These are phyloP conservation scores for Cladorrhinum samala DNA, from an alignment of 495 filamentous ascomycete genomes.

Conservation along the genomic window DNA sequence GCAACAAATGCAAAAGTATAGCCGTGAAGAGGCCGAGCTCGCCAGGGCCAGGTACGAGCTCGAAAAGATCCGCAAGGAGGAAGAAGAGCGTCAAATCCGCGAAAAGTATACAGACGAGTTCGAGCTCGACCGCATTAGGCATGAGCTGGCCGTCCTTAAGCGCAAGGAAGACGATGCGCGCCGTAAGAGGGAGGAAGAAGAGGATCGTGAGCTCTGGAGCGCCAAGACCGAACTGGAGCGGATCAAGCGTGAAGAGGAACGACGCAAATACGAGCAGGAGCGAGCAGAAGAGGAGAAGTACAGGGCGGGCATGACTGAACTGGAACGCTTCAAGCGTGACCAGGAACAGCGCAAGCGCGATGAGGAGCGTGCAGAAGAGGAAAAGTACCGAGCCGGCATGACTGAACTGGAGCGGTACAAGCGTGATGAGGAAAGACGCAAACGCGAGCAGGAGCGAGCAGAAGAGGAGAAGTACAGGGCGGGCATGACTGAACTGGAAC, in stretches of 20 bases:
- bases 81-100: constrained; percentile 33
- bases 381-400: constrained; percentile 5
- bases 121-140: constrained; percentile 23
- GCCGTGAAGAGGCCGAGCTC: constrained; percentile 37
- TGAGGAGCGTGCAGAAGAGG: constrained; percentile 44
- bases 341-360: not conserved
- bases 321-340: not conserved
- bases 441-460: constrained; percentile 34
- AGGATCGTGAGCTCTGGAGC: constrained; percentile 38
- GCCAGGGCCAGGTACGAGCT: constrained; percentile 38
- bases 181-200: constrained; percentile 29
- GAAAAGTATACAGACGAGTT: constrained; percentile 27
- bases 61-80: constrained; percentile 35
- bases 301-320: not conserved
- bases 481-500: not conserved
- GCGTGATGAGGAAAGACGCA: constrained; percentile 24
- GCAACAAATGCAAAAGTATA: constrained; percentile 12
- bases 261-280: constrained; percentile 31
- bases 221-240: constrained; percentile 37
- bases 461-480: constrained; percentile 44
- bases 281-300: constrained; percentile 30
- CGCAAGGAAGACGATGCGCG: constrained; percentile 38
- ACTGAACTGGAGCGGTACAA: not conserved
- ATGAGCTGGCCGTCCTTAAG: constrained; percentile 19
- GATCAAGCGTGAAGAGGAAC: constrained; percentile 6